phyloP scores from a whole-genome alignment of 345 rosid genomes.

The Sisymbrium irio region DNA sequence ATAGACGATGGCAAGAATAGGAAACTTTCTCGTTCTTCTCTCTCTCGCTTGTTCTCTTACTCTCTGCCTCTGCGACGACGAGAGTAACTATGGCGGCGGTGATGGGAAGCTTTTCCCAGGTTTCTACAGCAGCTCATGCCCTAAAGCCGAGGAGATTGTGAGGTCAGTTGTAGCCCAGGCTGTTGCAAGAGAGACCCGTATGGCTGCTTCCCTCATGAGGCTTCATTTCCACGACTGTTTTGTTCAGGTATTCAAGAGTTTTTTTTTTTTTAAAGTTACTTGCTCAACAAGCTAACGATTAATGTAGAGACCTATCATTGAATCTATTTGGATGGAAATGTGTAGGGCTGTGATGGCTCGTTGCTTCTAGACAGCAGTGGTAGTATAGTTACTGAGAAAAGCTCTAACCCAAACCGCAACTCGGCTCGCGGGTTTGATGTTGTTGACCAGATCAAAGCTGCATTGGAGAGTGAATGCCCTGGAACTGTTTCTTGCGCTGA shows the following conservation, averaged over 20 bases:
- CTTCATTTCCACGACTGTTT: conserved; percentile 86
- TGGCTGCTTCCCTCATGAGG: conserved; percentile 80
- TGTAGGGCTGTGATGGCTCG: conserved; percentile 90
- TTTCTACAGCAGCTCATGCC: conserved; percentile 69
- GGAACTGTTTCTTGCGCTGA: conserved; percentile 81
- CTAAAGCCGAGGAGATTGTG: conserved; percentile 55
- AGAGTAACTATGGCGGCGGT: conserved; percentile 8
- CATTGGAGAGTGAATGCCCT: conserved; percentile 74
- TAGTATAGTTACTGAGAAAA: conserved; percentile 59
- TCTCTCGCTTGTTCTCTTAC: conserved; percentile 46
- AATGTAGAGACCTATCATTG: background rate
- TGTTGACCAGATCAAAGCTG: conserved; percentile 68
- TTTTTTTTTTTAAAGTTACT: background rate
- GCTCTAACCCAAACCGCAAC: conserved; percentile 64
- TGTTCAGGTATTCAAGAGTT: conserved; percentile 46
- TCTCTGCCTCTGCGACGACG: conserved; percentile 37
- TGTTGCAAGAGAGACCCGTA: conserved; percentile 55
- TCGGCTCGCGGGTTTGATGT: conserved; percentile 85
- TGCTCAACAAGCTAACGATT: background rate
- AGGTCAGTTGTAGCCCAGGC: conserved; percentile 55
- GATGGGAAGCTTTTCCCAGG: conserved; percentile 51
- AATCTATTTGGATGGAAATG: background rate
- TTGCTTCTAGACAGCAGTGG: conserved; percentile 65
- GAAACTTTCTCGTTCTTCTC: conserved; percentile 36
- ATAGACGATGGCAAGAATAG: conserved; percentile 37